Percentiles rank a stretch among this genome's conserved stretches.
Evolutionary conservation across 805 yeast genomes (phyloP).

Genomic region (Nadsonia fulvescens): DNA sequence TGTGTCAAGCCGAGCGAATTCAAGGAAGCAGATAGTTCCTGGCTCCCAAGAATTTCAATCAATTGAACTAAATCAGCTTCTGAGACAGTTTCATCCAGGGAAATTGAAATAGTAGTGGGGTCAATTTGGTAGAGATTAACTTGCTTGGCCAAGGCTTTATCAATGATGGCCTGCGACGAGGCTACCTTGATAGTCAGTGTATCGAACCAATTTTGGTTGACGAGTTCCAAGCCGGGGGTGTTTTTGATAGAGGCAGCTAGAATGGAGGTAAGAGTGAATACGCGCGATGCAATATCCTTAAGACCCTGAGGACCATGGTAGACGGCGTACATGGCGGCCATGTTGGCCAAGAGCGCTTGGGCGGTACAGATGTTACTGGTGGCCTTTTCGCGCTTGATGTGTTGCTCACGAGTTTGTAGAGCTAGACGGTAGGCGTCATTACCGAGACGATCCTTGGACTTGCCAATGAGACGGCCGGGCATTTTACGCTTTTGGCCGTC

Average conservation of each 20-base stretch:
- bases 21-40: constrained; percentile 2
- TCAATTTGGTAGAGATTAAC: constrained; percentile 63
- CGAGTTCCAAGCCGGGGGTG: constrained; percentile 27
- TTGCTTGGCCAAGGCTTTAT: constrained; percentile 33
- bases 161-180: constrained; percentile 10
- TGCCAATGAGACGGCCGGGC: constrained; percentile 92
- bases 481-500: constrained; percentile 71
- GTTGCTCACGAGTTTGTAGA: constrained; percentile 95
- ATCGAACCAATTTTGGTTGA: constrained; percentile 63
- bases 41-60: constrained; percentile 38
- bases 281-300: constrained; percentile 55
- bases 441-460: constrained; percentile 80
- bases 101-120: constrained; percentile 45
- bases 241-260: constrained; percentile 43
- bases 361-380: constrained; percentile 97
- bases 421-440: constrained; percentile 82
- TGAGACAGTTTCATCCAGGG: constrained; percentile 80
- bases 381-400: constrained; percentile 92
- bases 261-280: constrained; percentile 53
- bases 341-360: constrained; percentile 88
- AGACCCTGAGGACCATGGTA: constrained; percentile 90
- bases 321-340: constrained; percentile 88
- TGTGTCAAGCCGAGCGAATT: constrained; percentile 8
- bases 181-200: constrained; percentile 48
- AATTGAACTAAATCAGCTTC: constrained; percentile 40